phyloP scores from a whole-genome alignment of 257 asterid species.

The Jaltomata sinuosa region DNA sequence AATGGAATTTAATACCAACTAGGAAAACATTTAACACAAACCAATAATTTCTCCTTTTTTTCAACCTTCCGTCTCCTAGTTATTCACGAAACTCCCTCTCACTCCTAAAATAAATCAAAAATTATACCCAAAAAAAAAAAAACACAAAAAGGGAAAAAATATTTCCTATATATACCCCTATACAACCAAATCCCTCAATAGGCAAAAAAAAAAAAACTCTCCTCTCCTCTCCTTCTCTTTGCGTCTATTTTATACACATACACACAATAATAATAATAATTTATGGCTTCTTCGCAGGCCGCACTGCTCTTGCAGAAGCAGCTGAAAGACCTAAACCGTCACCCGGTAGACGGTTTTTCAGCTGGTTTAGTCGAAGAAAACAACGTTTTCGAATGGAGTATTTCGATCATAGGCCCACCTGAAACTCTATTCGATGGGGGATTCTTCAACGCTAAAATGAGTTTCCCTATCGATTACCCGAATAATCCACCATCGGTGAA shows the following conservation, averaged over 20 bases:
- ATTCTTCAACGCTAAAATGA: slow-evolving; percentile 94
- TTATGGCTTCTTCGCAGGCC: slow-evolving; percentile 72
- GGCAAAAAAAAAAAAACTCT: not conserved
- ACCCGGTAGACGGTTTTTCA: slow-evolving; percentile 93
- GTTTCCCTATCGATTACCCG: slow-evolving; percentile 83
- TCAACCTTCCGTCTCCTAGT: not conserved
- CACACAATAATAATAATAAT: not conserved
- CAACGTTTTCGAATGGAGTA: slow-evolving; percentile 91
- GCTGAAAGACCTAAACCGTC: slow-evolving; percentile 75
- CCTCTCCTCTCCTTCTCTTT: not conserved
- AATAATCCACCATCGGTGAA: slow-evolving; percentile 88
- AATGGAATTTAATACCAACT: not conserved
- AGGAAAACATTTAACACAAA: not conserved
- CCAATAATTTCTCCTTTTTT: not conserved
- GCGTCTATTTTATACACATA: not conserved
- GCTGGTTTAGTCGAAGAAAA: slow-evolving; percentile 86
- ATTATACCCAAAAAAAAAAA: not conserved
- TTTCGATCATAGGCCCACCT: slow-evolving; percentile 90
- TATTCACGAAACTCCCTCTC: not conserved
- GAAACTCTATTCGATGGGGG: slow-evolving; percentile 95
- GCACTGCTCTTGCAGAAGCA: slow-evolving; percentile 92
- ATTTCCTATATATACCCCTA: not conserved
- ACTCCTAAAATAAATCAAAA: not conserved
- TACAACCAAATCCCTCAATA: not conserved
- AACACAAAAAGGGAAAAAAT: not conserved